A percentile compares a stretch with the other conserved stretches of the same genome.
Evolutionary conservation across 169 alveolate species (phyloP).

Genomic region (Plasmodium gallinaceum): DNA sequence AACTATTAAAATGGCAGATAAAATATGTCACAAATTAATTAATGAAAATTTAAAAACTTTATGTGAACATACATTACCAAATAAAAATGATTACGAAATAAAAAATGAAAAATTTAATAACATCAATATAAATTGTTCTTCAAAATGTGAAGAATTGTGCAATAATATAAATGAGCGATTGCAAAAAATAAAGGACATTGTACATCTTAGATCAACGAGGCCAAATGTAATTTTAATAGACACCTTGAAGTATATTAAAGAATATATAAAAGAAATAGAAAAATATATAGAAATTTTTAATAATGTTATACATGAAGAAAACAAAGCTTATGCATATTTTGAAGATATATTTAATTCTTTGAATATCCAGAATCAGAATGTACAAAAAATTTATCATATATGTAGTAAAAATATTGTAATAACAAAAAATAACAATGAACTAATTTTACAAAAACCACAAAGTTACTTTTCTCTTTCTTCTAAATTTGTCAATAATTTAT

Average conservation of each 20-base stretch:
- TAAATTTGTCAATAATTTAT: conserved; percentile 36
- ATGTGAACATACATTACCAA: conserved; percentile 23
- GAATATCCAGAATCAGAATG: conserved; percentile 58
- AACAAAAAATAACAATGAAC: conserved; percentile 70
- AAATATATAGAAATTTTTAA: conserved; percentile 61
- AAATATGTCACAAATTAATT: conserved; percentile 63
- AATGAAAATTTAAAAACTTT: conserved; percentile 63
- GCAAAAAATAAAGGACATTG: conserved; percentile 67
- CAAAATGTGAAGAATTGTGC: conserved; percentile 73
- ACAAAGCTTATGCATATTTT: conserved; percentile 37
- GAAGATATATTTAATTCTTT: conserved; percentile 36
- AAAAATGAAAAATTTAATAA: conserved; percentile 18
- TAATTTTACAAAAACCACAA: conserved; percentile 69
- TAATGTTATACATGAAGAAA: conserved; percentile 63
- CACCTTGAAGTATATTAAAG: conserved; percentile 63
- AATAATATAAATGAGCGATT: conserved; percentile 68
- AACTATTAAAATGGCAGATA: conserved; percentile 35
- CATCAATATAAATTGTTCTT: conserved; percentile 46
- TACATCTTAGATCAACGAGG: conserved; percentile 63
- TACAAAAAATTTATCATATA: conserved; percentile 68
- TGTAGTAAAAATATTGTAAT: conserved; percentile 73
- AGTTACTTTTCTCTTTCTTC: conserved; percentile 49
- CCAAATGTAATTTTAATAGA: conserved; percentile 68
- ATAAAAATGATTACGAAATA: conserved; percentile 8
- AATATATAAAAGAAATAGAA: conserved; percentile 72